Conservation (phyloP, 2,329 filamentous ascomycete species). For the Aspergillus glaucus region DNA sequence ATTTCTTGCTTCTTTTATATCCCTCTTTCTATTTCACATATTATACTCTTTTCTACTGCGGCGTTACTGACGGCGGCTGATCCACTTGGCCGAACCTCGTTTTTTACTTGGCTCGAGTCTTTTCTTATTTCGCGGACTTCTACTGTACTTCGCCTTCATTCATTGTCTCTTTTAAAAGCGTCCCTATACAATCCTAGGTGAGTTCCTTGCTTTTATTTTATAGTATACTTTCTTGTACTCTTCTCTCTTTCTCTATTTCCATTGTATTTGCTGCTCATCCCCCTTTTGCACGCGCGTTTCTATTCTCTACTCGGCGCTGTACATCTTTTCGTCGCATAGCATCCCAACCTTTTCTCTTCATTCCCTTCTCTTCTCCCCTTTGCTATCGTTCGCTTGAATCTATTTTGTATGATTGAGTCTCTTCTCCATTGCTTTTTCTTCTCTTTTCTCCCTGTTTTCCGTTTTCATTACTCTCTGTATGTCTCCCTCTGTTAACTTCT, state of each 20-base stretch:
- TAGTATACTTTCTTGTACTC: constrained; percentile 3
- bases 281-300: background rate
- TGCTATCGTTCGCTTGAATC: background rate
- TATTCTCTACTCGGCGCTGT: background rate
- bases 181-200: constrained; percentile 4
- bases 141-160: constrained; percentile 1
- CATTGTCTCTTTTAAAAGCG: background rate
- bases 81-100: constrained; percentile 15
- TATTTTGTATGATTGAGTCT: no score
- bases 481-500: no score
- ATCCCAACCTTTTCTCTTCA: background rate
- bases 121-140: background rate
- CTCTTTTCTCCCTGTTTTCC: no score
- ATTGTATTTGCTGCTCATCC: constrained; percentile 3
- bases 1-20: background rate
- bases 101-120: constrained; percentile 7
- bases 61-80: background rate
- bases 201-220: constrained; percentile 1
- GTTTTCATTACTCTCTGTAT: no score
- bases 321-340: background rate
- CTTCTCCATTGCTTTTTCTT: no score
- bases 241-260: constrained; percentile 4
- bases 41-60: constrained; percentile 12
- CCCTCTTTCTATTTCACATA: background rate
- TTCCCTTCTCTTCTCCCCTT: constrained; percentile 2